Evolutionary conservation across 768 basidiomycete species (phyloP).

Genomic region (Pleurotus citrinopileatus): DNA sequence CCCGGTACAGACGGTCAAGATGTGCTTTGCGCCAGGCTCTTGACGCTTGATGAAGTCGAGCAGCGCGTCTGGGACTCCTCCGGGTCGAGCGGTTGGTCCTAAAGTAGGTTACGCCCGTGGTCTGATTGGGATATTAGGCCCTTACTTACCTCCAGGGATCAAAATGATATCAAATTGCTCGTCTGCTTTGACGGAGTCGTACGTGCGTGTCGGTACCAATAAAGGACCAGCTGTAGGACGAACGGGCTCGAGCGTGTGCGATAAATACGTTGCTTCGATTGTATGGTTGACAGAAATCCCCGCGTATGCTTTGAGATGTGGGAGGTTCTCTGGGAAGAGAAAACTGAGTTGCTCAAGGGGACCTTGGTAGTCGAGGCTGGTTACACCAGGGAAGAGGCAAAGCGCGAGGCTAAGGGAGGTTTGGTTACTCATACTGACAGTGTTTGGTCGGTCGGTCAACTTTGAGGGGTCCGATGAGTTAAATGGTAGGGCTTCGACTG

Average conservation of each 20-base stretch:
- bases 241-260: constrained; percentile 19
- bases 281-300: background rate
- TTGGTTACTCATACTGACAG: constrained; percentile 13
- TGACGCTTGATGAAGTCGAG: constrained; percentile 25
- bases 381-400: constrained; percentile 28
- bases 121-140: background rate
- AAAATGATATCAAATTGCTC: constrained; percentile 27
- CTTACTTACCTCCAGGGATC: constrained; percentile 24
- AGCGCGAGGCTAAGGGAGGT: constrained; percentile 22
- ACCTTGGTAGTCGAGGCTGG: constrained; percentile 28
- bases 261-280: constrained; percentile 20
- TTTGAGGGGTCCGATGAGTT: no score
- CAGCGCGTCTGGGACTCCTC: constrained; percentile 9
- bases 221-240: constrained; percentile 17
- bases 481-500: no score
- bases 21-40: constrained; percentile 25
- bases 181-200: constrained; percentile 16
- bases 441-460: no score
- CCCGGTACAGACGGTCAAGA: constrained; percentile 33
- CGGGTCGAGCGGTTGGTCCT: constrained; percentile 6
- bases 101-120: constrained; percentile 7
- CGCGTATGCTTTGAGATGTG: constrained; percentile 4
- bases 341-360: constrained; percentile 27
- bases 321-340: constrained; percentile 14
- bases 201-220: constrained; percentile 19